Base-by-base conservation (phyloP, 2,329 filamentous ascomycete genomes). In the Fusarium piperis region DNA sequence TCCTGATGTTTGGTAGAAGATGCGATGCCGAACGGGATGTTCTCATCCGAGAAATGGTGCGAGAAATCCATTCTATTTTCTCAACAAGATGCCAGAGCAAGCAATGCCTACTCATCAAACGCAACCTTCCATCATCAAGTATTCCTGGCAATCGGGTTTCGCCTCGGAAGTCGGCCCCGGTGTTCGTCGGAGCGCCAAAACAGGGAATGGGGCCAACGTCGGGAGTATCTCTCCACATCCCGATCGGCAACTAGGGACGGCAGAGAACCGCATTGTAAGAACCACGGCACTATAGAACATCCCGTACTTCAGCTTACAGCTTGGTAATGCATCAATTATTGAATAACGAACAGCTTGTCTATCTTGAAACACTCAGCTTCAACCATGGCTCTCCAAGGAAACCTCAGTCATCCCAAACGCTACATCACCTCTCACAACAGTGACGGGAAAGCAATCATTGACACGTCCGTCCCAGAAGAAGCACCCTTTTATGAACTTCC, bases 1-100 rank as follows among this genome's bases (percentile, higher is more conserved):
- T 66, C 65, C 0, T 76, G 60, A 60, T 85, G 82, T 0, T 66
- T 65, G 9, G 65, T 46, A 0, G 81, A 83, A 1, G 84, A 87
- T 26, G 84, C 85, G 13, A 89, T 82, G 11, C 86, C 86, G 56
- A 86, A 89, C 0, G 87, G 87, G 39, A 89, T 84, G 65, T 89
- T 89, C 20, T 81, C 76, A 41, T 86, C 74, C 0, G 85, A 87
- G 71, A 89, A 89, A 68, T 86, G 84, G n/a, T 79, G 33, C 2
- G 64, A 53, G 18, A 52, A 72, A 15, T 63, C 33, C 41, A 44
- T 7, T 2, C 64, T 51, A 4, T 16, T 51, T 1, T 51, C 11
- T 51, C 16, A 8, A 28, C 13, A 26, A 6, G 9, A 18, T 8
- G 10, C 15, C 6, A 5, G 8, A 6, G 18, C 3, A 41, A 15